phyloP scores from a whole-genome alignment of 495 filamentous ascomycete species.

The Articulospora tetracladia region DNA sequence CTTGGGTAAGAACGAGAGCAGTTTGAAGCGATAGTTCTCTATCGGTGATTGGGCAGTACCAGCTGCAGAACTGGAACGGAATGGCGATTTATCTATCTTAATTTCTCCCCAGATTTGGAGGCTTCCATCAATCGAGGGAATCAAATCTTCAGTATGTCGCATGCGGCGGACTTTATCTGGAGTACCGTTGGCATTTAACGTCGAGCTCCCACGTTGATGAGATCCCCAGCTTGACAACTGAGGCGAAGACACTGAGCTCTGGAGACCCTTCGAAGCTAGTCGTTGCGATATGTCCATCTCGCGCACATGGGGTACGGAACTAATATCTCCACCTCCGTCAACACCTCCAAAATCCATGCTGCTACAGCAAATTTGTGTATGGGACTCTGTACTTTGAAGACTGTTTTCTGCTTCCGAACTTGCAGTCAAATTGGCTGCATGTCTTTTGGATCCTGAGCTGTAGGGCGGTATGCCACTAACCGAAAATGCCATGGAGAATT shows the following conservation, averaged over 20 bases:
- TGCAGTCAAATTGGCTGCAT: neutral
- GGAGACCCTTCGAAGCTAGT: slow-evolving; percentile 12
- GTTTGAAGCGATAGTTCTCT: slow-evolving; percentile 12
- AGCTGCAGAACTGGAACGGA: slow-evolving; percentile 8
- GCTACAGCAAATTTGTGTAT: slow-evolving; percentile 1
- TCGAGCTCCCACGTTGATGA: slow-evolving; percentile 14
- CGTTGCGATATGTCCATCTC: slow-evolving; percentile 21
- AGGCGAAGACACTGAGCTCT: slow-evolving; percentile 16
- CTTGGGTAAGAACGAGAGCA: neutral
- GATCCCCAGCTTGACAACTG: slow-evolving; percentile 19
- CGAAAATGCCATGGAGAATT: neutral
- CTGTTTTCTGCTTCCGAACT: slow-evolving; percentile 3
- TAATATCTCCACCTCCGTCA: slow-evolving; percentile 19
- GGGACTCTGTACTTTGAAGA: neutral
- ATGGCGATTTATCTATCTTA: slow-evolving; percentile 8
- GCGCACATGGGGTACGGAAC: slow-evolving; percentile 12
- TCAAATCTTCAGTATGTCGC: slow-evolving; percentile 18
- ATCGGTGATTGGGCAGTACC: slow-evolving; percentile 13
- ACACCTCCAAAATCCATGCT: slow-evolving; percentile 23
- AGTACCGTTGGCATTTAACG: neutral
- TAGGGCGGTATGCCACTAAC: neutral
- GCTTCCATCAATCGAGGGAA: slow-evolving; percentile 12
- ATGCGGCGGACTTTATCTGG: slow-evolving; percentile 6
- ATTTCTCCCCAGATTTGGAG: slow-evolving; percentile 15
- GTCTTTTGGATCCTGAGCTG: neutral